Conservation (phyloP, 2,329 filamentous ascomycete species). For the Apiospora aurea region DNA sequence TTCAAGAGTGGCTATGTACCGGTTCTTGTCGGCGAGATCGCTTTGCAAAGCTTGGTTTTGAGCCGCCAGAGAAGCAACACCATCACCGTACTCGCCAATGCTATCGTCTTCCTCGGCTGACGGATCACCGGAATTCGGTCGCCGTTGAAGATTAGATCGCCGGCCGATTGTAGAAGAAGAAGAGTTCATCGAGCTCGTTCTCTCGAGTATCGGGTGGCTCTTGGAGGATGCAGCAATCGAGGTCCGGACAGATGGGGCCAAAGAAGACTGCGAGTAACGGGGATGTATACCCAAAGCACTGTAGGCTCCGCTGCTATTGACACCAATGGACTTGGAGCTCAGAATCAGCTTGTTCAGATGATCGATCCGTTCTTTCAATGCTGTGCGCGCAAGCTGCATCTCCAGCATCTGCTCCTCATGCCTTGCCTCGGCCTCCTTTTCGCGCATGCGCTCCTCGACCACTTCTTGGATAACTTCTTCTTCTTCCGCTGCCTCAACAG, state of each 20-base stretch:
- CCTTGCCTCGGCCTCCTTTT: conserved; percentile 82
- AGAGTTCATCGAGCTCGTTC: conserved; percentile 73
- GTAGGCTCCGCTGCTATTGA: conserved; percentile 79
- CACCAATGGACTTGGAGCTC: conserved; percentile 93
- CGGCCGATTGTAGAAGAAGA: conserved; percentile 65
- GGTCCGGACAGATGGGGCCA: conserved; percentile 67
- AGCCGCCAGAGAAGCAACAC: conserved; percentile 79
- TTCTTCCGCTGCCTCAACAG: conserved; percentile 63
- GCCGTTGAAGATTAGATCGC: conserved; percentile 55
- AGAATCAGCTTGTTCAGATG: conserved; percentile 94
- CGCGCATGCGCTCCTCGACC: conserved; percentile 74
- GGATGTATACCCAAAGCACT: conserved; percentile 71
- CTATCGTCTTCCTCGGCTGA: conserved; percentile 71
- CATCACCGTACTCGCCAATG: conserved; percentile 84
- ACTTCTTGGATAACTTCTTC: conserved; percentile 69
- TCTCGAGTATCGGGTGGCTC: conserved; percentile 61
- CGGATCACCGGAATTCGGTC: conserved; percentile 48
- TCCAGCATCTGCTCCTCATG: conserved; percentile 98
- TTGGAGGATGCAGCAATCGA: conserved; percentile 71
- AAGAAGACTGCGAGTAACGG: conserved; percentile 66
- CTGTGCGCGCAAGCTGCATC: conserved; percentile 96
- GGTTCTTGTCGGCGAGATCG: conserved; percentile 96
- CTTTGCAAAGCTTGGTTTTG: conserved; percentile 92
- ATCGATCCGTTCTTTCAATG: conserved; percentile 95
- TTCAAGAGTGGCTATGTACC: conserved; percentile 93